phyloP scores from a whole-genome alignment of 805 yeast species.

The Saturnispora kantuleensis region DNA sequence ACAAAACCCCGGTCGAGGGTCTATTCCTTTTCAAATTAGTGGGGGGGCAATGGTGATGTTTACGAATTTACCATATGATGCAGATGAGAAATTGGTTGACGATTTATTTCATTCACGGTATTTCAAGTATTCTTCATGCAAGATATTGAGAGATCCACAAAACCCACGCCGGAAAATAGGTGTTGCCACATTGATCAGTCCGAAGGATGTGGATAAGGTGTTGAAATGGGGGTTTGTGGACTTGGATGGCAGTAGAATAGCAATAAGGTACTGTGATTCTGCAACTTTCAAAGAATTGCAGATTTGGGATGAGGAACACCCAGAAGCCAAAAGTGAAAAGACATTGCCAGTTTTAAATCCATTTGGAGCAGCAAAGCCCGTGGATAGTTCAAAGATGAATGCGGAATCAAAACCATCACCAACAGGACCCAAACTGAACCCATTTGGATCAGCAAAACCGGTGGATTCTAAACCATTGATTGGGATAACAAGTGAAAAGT shows the following conservation, averaged over 20 bases:
- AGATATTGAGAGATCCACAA: constrained; percentile 35
- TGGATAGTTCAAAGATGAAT: background rate
- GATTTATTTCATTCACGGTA: constrained; percentile 58
- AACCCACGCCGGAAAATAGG: constrained; percentile 43
- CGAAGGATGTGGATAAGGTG: constrained; percentile 46
- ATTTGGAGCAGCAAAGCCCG: constrained; percentile 38
- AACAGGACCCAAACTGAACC: constrained; percentile 39
- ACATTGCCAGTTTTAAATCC: constrained; percentile 38
- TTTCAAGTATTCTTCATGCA: constrained; percentile 47
- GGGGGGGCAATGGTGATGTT: constrained; percentile 41
- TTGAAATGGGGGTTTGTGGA: constrained; percentile 53
- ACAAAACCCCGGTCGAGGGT: background rate
- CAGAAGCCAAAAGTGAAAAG: constrained; percentile 2
- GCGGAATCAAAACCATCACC: background rate
- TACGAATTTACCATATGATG: constrained; percentile 46
- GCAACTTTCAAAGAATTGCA: constrained; percentile 30
- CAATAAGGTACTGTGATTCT: constrained; percentile 29
- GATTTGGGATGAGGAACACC: constrained; percentile 18
- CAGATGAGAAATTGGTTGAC: constrained; percentile 40
- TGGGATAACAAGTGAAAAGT: constrained; percentile 11
- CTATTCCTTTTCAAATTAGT: background rate
- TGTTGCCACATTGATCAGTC: constrained; percentile 46
- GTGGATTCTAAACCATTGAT: constrained; percentile 57
- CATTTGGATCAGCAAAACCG: constrained; percentile 81
- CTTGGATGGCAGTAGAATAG: constrained; percentile 28